Conservation (phyloP, 306 rosid species). For the Dryas alaskensis region DNA sequence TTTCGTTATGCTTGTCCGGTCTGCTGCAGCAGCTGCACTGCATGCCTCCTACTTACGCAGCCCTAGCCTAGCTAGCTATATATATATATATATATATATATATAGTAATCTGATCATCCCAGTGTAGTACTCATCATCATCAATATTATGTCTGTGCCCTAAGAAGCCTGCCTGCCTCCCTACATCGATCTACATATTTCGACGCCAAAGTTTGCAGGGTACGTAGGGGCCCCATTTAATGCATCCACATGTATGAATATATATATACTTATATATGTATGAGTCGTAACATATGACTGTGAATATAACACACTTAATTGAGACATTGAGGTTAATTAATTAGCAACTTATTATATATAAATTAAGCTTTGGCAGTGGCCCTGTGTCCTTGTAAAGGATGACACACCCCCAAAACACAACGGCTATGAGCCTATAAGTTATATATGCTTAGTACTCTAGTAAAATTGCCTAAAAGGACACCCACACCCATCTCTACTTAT, state of each 20-base stretch:
- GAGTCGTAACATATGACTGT: too few species aligned
- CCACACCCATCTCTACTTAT: neutral
- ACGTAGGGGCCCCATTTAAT: neutral
- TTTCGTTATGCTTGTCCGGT: slow-evolving; percentile 35
- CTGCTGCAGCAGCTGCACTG: slow-evolving; percentile 1
- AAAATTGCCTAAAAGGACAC: neutral
- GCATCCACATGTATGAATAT: too few species aligned
- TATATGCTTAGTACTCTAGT: neutral
- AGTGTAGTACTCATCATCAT: too few species aligned
- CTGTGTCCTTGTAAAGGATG: slow-evolving; percentile 7
- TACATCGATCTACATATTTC: neutral
- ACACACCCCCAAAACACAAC: slow-evolving; percentile 9
- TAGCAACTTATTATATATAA: neutral
- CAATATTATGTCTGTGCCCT: neutral
- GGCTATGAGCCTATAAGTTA: neutral
- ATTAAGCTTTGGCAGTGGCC: slow-evolving; percentile 6
- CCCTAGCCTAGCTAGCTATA: neutral
- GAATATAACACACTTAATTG: too few species aligned
- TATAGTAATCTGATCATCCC: too few species aligned
- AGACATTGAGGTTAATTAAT: neutral
- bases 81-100: too few species aligned
- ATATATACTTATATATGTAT: too few species aligned
- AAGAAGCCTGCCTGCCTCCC: neutral
- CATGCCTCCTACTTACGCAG: neutral
- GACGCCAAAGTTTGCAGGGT: neutral